Percentiles rank a stretch among this genome's conserved stretches.
phyloP scores from a whole-genome alignment of 176 grass and related monocot genomes.

The Oryza punctata region DNA sequence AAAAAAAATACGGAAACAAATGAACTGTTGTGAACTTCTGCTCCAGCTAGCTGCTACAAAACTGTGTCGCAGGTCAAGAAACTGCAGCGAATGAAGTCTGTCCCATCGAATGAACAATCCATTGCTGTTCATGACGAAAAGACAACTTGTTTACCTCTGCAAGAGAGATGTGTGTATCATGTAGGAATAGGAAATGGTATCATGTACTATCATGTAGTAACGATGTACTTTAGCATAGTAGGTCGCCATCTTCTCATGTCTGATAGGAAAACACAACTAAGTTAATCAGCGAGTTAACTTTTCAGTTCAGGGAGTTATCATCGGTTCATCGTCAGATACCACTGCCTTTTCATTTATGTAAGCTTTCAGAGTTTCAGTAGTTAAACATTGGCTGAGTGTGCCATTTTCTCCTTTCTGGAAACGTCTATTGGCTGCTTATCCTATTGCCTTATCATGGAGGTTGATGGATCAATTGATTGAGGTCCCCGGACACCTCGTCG shows the following conservation, averaged over 20 bases:
- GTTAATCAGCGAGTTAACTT: background rate
- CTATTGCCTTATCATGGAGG: background rate
- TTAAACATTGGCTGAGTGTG: background rate
- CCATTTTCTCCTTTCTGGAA: background rate
- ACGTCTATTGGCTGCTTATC: conserved; percentile 18
- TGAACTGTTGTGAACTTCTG: background rate
- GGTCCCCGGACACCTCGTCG: conserved; percentile 39
- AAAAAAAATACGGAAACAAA: background rate
- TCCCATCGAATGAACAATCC: background rate
- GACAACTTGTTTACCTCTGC: background rate
- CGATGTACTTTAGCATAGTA: background rate
- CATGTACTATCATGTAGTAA: background rate
- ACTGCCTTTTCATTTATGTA: background rate
- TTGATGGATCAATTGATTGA: background rate
- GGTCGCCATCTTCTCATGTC: background rate
- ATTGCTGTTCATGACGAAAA: background rate
- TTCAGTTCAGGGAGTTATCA: background rate
- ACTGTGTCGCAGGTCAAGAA: background rate
- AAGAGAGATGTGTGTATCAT: background rate
- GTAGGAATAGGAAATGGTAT: no score
- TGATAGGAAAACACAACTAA: background rate
- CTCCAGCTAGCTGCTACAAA: background rate
- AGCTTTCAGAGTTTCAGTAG: background rate
- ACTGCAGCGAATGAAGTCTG: background rate
- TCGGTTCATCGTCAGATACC: background rate